phyloP scores from a whole-genome alignment of 345 rosid genomes.

The Heritiera littoralis region DNA sequence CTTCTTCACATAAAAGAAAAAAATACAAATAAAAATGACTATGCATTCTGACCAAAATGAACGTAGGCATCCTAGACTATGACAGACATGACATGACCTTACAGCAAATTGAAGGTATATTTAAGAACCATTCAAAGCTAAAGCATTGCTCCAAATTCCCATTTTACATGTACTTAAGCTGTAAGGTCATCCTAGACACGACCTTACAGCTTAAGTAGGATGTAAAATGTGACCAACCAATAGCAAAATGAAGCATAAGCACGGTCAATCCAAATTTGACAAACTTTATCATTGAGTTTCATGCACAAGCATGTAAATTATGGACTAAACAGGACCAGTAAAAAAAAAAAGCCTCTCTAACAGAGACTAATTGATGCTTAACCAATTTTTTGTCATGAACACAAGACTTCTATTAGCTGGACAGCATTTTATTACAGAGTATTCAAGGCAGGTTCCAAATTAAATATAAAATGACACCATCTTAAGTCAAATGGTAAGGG shows the following conservation, averaged over 20 bases:
- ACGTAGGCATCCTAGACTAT: no score
- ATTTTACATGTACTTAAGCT: no score
- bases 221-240: not conserved
- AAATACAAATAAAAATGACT: no score
- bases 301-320: not conserved
- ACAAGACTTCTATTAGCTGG: not conserved
- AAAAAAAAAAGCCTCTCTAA: not conserved
- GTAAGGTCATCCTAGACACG: not conserved
- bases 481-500: not conserved
- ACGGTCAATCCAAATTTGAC: not conserved
- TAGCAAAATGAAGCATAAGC: conserved; percentile 1
- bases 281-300: not conserved
- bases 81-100: no score
- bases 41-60: no score
- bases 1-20: no score
- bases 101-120: no score
- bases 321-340: not conserved
- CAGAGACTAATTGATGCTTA: not conserved
- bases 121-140: no score
- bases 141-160: no score
- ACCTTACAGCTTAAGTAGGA: not conserved
- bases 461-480: not conserved
- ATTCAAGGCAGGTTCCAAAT: not conserved
- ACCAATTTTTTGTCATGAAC: not conserved
- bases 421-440: not conserved